Evolutionary conservation across 192 early-diverging fungal species (phyloP), one percentile per base, ranked within the genome.

Genomic region (Coemansia sp.): DNA sequence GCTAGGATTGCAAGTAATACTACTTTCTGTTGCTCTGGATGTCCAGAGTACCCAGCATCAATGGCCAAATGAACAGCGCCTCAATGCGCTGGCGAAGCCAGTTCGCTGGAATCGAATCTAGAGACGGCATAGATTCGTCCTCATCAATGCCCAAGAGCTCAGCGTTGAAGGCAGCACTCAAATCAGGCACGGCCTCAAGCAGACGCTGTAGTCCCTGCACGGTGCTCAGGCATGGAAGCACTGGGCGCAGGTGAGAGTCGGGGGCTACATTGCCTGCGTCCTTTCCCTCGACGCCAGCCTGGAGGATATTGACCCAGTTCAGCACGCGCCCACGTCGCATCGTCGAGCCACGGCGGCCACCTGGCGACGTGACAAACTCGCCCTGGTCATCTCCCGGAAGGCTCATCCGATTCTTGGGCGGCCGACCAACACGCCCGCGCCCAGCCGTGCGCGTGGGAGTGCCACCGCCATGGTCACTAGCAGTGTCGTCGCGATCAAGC

Each of bases 51-150:
- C 80, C 80, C 2, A 74, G 65, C 80, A 76, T 74, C 58, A 82
- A 56, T 13, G 80, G 75, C 80, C 80, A 82, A 22, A 82, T 77
- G 49, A 76, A 77, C 43, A 82, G 65, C 27, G 75, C 43, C 63
- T 82, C 80, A 40, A 74, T 65, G 43, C 80, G 74, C 66, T 77
- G 75, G 59, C 80, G 74, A 22, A 82, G 71, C 74, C 70, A 76
- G 22, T 52, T 39, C 68, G 76, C 77, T 0, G 71, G 65, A 52
- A 62, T 29, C n/a, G 64, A 68, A 52, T 70, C 72, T 52, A 77
- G 63, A 20, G 67, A 7, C 27, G 74, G 74, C 59, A 40, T 59
- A 13, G 66, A 68, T 5, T 62, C 32, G 16, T 74, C 72, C 43
- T 76, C 80, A 27, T 72, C 72, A 37, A 74, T 53, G 50, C 75